Base-by-base conservation (phyloP, 169 alveolate species). In the Plasmodium fragile region DNA sequence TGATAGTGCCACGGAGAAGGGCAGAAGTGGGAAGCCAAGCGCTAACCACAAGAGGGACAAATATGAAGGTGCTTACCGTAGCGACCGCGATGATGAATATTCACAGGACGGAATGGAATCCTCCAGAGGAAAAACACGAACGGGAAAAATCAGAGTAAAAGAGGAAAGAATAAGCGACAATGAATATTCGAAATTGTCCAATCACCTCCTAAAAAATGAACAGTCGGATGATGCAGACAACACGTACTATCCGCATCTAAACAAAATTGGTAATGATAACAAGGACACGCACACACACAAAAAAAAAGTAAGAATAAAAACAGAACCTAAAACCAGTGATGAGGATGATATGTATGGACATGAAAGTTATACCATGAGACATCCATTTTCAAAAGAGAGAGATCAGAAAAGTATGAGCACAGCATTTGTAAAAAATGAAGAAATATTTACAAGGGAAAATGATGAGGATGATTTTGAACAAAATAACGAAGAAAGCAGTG, bases 261-360 rank as follows among this genome's bases (percentile, higher is more conserved):
- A 11, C 39, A 45, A 81, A 53, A 36, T 32, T 18, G 39, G 13
- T 0, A 78, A 78, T 78, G n/a, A 6, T n/a, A 78, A n/a, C 2
- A 78, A 78, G 25, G 32, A 78, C 39, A 0, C 18, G 7, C 13
- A 72, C 18, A 0, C 18, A 22, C 13, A 72, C 18, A 13, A 43
- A 73, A 85, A 85, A 49, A 73, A 73, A 11, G 71, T 32, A 22
- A 85, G 78, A 73, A 85, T 85, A 85, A 85, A 85, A 85, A 22
- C 1, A 16, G 59, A 49, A 16, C 39, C 70, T 11, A 80, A 85
- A 36, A 28, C 59, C 25, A 73, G 11, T 22, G 75, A 65, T 65
- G 36, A 65, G 18, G 36, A 65, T 65, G 75, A 65, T 22, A 22
- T 7, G 5, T 65, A 65, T 65, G n/a, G n/a, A 7, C 18, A 65